Conservation (phyloP, 2,329 filamentous ascomycete species). For the Rhinocladiella similis region DNA sequence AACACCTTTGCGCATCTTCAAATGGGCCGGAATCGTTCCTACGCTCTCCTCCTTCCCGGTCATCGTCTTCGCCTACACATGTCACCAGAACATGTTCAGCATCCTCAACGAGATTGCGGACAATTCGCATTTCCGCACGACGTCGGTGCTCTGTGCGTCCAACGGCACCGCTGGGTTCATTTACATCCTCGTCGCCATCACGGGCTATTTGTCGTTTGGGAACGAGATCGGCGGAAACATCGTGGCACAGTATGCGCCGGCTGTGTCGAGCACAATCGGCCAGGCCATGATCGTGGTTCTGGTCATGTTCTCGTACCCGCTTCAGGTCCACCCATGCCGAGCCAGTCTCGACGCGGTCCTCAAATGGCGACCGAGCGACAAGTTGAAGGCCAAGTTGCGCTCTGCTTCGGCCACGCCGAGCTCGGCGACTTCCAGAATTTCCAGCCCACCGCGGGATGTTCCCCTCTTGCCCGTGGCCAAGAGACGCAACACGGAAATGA, state of each 20-base stretch:
- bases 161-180: constrained; percentile 85
- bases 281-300: constrained; percentile 94
- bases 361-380: constrained; percentile 72
- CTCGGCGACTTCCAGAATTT: constrained; percentile 33
- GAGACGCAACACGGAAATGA: constrained; percentile 63
- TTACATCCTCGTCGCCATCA: constrained; percentile 89
- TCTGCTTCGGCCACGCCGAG: constrained; percentile 32
- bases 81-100: constrained; percentile 99
- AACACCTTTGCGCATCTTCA: constrained; percentile 71
- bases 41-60: constrained; percentile 86
- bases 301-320: constrained; percentile 92
- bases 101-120: constrained; percentile 93
- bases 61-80: constrained; percentile 98
- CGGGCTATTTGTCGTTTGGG: constrained; percentile 93
- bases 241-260: constrained; percentile 81
- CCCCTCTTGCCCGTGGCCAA: constrained; percentile 41
- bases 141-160: constrained; percentile 75
- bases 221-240: constrained; percentile 90
- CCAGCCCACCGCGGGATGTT: constrained; percentile 42
- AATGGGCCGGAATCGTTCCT: constrained; percentile 76
- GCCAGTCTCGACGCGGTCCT: constrained; percentile 94
- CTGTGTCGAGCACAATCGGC: constrained; percentile 82
- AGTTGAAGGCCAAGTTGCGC: constrained; percentile 31
- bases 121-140: constrained; percentile 75
- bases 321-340: constrained; percentile 93